Evolutionary conservation across 129 eudicot genomes (phyloP).

Genomic region (Ambrosia artemisiifolia): DNA sequence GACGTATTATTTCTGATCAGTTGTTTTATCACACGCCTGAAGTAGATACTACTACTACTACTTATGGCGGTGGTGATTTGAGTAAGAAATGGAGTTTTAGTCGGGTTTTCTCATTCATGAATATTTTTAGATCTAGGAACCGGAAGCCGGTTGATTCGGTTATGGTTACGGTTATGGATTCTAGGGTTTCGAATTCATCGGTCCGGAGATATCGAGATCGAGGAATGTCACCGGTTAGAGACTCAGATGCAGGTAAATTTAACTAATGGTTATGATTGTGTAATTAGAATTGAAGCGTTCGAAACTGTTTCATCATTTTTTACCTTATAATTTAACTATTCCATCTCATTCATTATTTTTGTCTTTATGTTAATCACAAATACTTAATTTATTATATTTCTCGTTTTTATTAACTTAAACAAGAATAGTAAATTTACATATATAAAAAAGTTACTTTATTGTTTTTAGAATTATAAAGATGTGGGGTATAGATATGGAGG

Average conservation of each 20-base stretch:
- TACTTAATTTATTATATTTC: too few relatives aligned
- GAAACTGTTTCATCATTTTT: too few relatives aligned
- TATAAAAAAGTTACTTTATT: too few relatives aligned
- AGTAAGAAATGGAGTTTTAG: conserved; percentile 23
- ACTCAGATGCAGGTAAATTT: conserved; percentile 29
- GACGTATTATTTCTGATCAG: conserved; percentile 35
- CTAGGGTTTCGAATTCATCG: conserved; percentile 10
- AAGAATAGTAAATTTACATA: too few relatives aligned
- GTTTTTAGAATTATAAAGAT: too few relatives aligned
- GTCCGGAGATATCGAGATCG: conserved; percentile 37
- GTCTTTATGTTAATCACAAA: too few relatives aligned
- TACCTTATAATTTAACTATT: too few relatives aligned
- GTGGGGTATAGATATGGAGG: too few relatives aligned
- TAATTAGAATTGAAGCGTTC: too few relatives aligned
- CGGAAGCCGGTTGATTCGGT: conserved; percentile 16
- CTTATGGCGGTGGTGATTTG: conserved; percentile 11
- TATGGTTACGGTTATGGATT: conserved; percentile 8
- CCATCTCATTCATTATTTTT: too few relatives aligned
- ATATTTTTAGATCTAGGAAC: conserved; percentile 61
- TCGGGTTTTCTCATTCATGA: conserved; percentile 31
- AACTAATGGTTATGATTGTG: too few relatives aligned
- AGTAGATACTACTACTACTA: conserved; percentile 37
- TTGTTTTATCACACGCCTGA: conserved; percentile 55
- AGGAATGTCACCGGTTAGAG: conserved; percentile 75
- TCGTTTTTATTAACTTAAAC: too few relatives aligned